phyloP scores from a whole-genome alignment of 345 rosid genomes.

The Syzygium grande region DNA sequence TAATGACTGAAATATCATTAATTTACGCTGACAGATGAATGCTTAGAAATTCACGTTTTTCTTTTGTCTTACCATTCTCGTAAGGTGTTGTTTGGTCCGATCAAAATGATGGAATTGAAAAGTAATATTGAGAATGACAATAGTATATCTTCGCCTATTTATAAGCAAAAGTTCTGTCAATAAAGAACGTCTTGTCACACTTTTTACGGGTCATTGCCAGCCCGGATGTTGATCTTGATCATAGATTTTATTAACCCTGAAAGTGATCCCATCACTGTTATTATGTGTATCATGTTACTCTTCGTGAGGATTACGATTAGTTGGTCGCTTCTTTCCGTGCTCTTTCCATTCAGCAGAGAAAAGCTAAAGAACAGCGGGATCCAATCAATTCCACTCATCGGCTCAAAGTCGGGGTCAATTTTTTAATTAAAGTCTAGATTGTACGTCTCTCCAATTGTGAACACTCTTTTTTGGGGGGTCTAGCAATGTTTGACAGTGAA shows the following conservation, averaged over 20 bases:
- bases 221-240: not conserved
- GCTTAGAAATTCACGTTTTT: not conserved
- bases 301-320: no score
- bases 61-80: not conserved
- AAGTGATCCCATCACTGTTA: no score
- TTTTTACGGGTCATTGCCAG: not conserved
- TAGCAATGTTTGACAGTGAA: no score
- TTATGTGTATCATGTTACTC: no score
- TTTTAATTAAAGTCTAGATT: no score
- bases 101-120: not conserved
- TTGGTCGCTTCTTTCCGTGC: no score
- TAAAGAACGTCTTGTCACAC: not conserved
- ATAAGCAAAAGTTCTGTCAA: not conserved
- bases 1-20: not conserved
- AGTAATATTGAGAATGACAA: not conserved
- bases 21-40: fast-evolving
- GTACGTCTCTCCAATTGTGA: no score
- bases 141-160: not conserved
- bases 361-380: no score
- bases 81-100: not conserved
- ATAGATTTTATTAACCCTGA: not conserved
- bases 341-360: no score
- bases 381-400: no score
- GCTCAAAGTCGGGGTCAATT: no score
- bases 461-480: no score